Conservation (phyloP, 1,284 basidiomycete genomes). For the Cutaneotrichosporon mucoides region DNA sequence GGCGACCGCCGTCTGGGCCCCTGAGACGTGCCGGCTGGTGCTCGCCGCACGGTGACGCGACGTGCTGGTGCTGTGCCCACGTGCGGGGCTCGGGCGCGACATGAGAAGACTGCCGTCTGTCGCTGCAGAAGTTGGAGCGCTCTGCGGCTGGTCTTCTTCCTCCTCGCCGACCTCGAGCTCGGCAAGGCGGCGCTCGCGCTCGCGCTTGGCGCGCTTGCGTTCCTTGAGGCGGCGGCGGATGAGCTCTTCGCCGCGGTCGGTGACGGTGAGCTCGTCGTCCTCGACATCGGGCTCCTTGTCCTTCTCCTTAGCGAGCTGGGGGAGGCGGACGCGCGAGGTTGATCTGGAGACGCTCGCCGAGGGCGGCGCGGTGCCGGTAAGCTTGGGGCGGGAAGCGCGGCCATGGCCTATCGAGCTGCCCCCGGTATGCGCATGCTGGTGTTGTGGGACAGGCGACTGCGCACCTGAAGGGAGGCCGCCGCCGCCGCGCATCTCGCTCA, state of each 20-base stretch:
- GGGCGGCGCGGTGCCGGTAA: not conserved
- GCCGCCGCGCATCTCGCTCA: slow-evolving; percentile 8
- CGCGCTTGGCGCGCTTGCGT: slow-evolving; percentile 46
- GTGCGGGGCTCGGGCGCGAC: not conserved
- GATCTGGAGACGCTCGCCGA: slow-evolving; percentile 12
- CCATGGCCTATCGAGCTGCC: not conserved
- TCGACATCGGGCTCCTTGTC: slow-evolving; percentile 16
- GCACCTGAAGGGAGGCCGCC: not conserved
- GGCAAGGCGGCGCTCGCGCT: slow-evolving; percentile 27
- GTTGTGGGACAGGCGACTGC: not conserved
- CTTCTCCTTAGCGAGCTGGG: not conserved
- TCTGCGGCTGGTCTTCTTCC: not conserved
- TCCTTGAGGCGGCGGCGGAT: slow-evolving; percentile 54
- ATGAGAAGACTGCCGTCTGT: not conserved
- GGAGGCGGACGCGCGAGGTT: slow-evolving; percentile 14
- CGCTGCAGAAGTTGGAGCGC: not conserved
- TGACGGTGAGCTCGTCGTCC: slow-evolving; percentile 53
- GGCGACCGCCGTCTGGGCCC: not conserved
- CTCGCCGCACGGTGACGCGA: slow-evolving; percentile 9
- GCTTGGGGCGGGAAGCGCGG: slow-evolving; percentile 2
- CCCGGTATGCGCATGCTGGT: not conserved
- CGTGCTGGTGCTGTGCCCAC: not conserved
- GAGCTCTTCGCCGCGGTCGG: slow-evolving; percentile 56
- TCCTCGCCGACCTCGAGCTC: slow-evolving; percentile 25
- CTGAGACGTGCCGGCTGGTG: not conserved